Evolutionary conservation across 331 rosid genomes (phyloP).

Genomic region (Rosa hybrid): DNA sequence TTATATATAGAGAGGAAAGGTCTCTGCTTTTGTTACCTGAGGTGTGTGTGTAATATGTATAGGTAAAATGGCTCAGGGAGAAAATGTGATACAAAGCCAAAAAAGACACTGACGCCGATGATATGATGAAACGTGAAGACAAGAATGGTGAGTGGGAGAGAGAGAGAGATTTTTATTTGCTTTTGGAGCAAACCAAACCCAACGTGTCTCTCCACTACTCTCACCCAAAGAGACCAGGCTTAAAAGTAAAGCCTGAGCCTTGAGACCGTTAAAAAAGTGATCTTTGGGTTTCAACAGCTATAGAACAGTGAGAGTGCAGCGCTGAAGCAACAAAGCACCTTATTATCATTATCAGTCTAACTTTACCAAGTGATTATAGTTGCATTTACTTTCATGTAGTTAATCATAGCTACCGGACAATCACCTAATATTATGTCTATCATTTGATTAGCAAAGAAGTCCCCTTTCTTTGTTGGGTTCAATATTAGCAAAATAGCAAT

Average conservation of each 20-base stretch:
- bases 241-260: slow-evolving; percentile 33
- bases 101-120: slow-evolving; percentile 16
- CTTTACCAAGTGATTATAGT: not conserved
- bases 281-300: not conserved
- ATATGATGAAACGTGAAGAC: slow-evolving; percentile 37
- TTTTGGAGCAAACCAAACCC: slow-evolving; percentile 38
- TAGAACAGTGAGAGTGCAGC: not conserved
- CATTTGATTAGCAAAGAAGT: not conserved
- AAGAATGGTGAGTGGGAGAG: slow-evolving; percentile 34
- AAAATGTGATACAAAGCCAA: slow-evolving; percentile 12
- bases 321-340: not conserved
- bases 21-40: not conserved
- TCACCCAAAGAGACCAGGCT: slow-evolving; percentile 13
- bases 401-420: not conserved
- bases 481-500: not conserved
- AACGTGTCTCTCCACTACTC: slow-evolving; percentile 16
- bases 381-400: not conserved
- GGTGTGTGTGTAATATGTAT: not conserved
- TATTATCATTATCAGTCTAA: not conserved
- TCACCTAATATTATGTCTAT: not conserved
- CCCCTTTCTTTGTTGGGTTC: not conserved
- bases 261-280: slow-evolving; percentile 35
- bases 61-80: not conserved
- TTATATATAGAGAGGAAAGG: slow-evolving; percentile 8
- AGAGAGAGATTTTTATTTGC: slow-evolving; percentile 24